These are phyloP conservation scores for Blastocystis sp. DNA, from an alignment of 352 stramenopile genomes.

Conservation along the genomic window DNA sequence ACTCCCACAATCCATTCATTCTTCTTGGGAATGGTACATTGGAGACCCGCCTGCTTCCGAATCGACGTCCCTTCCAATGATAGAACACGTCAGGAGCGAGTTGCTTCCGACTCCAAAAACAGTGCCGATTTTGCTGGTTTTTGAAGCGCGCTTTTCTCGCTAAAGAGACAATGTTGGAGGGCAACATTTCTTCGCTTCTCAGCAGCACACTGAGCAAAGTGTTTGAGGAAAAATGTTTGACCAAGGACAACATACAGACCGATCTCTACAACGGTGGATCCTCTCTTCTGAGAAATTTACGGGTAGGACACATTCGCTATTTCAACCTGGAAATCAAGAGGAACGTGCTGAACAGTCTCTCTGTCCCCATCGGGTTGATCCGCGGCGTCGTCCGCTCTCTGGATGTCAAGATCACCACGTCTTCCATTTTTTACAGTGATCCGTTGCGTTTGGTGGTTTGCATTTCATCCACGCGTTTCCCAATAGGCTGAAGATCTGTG, in stretches of 20 bases:
- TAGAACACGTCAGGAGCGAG: too few species aligned
- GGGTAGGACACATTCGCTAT: slow-evolving; percentile 53
- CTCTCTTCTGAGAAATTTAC: not conserved
- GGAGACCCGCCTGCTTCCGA: too few species aligned
- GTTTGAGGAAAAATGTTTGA: slow-evolving; percentile 64
- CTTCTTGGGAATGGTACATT: too few species aligned
- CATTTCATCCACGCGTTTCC: not conserved
- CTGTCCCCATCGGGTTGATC: slow-evolving; percentile 39
- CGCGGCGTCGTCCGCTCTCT: slow-evolving; percentile 47
- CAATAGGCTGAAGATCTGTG: slow-evolving; percentile 46
- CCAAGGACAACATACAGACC: slow-evolving; percentile 58
- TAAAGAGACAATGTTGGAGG: slow-evolving; percentile 37
- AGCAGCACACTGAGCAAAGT: slow-evolving; percentile 41
- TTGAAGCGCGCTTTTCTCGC: not conserved
- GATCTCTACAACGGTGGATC: slow-evolving; percentile 40
- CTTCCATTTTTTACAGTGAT: slow-evolving; percentile 59
- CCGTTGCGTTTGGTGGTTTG: not conserved
- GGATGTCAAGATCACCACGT: slow-evolving; percentile 13
- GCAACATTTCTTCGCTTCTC: slow-evolving; percentile 60
- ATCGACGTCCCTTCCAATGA: too few species aligned
- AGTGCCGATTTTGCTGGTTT: not conserved
- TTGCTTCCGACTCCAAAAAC: not conserved
- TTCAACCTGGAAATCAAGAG: slow-evolving; percentile 58
- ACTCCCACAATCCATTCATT: not conserved
- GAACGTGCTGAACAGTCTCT: slow-evolving; percentile 40